Evolutionary conservation across 176 grass and related monocot genomes (phyloP), one percentile per base, ranked within the genome.

Genomic region (Themeda triandra): DNA sequence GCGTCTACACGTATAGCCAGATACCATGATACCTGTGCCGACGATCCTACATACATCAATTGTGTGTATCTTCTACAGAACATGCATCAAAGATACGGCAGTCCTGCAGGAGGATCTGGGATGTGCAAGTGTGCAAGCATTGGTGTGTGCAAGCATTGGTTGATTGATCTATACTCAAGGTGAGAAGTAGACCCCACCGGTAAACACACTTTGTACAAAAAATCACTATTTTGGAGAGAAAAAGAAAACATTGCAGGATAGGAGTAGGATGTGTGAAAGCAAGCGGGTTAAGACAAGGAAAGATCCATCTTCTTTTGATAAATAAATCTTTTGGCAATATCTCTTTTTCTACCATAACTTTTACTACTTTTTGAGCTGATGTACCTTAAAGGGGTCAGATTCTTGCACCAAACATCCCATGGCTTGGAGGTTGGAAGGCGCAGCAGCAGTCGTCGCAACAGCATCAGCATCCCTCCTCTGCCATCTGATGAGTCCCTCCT

Each of bases 341-440:
- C 70, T 65, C 44, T 35, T 66, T 51, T 63, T 72, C 69, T 28
- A 46, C 24, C 5, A 8, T 37, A 29, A 44, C 58, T 75, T 62
- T 74, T 19, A 46, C 32, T 10, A 40, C 68, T 84, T 56, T 72
- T 85, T 56, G 27, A 49, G 62, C 29, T 33, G 28, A 71, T 90
- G 84, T 95, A 99, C 96, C 96, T 99, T 87, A 80, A 92, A 94
- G 79, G 86, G 69, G 44, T 78, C 87, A 91, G 88, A 94, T 99
- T 87, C 84, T 92, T 94, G 89, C 63, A 87, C 65, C 91, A 79
- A 78, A 82, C 65, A 83, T 41, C 70, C 91, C 81, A 90, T 84
- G 86, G 87, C 13, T 75, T 86, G 90, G 78, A 91, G 79, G 80
- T 58, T 90, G 78, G 90, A 86, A 85, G 87, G 74, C 71, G 27